These are phyloP conservation scores for Quercus ilex DNA, from an alignment of 306 rosid genomes.

Conservation along the genomic window DNA sequence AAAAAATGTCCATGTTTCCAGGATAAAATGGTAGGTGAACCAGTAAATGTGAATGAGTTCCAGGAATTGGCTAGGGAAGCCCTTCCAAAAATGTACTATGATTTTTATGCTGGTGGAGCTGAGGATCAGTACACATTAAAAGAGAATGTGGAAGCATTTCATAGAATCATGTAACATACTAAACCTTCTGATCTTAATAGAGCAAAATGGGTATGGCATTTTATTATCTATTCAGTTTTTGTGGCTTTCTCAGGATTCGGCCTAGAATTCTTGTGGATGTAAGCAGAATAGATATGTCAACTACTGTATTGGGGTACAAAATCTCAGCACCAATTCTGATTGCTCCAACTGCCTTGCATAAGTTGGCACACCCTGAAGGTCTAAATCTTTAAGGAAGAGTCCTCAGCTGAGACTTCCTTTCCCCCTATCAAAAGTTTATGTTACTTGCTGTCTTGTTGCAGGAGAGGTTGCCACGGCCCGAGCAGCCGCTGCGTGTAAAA, in stretches of 20 bases:
- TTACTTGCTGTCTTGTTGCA: constrained; percentile 11
- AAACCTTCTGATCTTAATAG: not conserved
- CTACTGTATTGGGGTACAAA: constrained; percentile 43
- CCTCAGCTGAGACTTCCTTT: constrained; percentile 5
- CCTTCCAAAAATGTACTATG: constrained; percentile 60
- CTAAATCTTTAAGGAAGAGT: not conserved
- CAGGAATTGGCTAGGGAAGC: constrained; percentile 48
- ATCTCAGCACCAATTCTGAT: constrained; percentile 52
- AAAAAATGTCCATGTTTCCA: constrained; percentile 14
- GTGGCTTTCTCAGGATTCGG: constrained; percentile 36
- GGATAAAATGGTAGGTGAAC: constrained; percentile 46
- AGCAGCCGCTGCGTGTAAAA: constrained; percentile 58
- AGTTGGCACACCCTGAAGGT: constrained; percentile 62
- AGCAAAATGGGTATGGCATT: not conserved
- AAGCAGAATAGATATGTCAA: constrained; percentile 52
- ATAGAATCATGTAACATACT: constrained; percentile 37
- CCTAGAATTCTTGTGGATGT: constrained; percentile 69
- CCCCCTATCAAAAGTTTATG: not conserved
- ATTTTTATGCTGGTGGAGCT: constrained; percentile 56
- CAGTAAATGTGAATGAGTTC: constrained; percentile 54
- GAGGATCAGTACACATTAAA: constrained; percentile 50
- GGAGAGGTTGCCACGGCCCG: constrained; percentile 71
- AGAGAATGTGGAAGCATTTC: constrained; percentile 56
- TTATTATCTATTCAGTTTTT: not conserved
- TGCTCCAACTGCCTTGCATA: constrained; percentile 53